Percentiles rank a stretch among this genome's conserved stretches.
phyloP scores from a whole-genome alignment of 164 flowering plant genomes.

The Houttuynia cordata region DNA sequence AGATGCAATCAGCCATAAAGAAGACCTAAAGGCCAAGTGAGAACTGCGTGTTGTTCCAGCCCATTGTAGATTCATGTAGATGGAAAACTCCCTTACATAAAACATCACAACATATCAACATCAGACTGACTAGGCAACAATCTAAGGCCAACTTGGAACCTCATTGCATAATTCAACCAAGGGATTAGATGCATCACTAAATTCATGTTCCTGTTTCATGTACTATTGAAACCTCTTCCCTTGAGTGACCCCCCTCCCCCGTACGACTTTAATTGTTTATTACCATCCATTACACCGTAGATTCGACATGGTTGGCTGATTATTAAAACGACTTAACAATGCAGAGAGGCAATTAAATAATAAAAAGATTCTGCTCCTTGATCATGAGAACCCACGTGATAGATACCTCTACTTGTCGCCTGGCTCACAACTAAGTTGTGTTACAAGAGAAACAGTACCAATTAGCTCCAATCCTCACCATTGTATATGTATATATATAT shows the following conservation, averaged over 20 bases:
- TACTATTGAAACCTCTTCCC: neutral
- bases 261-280: conserved; percentile 1
- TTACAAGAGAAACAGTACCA: neutral
- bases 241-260: neutral
- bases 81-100: neutral
- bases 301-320: conserved; percentile 15
- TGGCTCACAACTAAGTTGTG: neutral
- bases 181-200: neutral
- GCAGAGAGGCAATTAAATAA: conserved; percentile 11
- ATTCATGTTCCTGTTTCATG: neutral
- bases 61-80: no score
- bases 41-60: no score
- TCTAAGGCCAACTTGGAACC: conserved; percentile 14
- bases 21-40: no score
- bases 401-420: conserved; percentile 2
- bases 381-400: conserved; percentile 19
- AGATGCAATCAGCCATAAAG: no score
- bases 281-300: conserved; percentile 13
- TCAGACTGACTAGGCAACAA: conserved; percentile 6
- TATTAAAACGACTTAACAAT: conserved; percentile 6
- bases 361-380: conserved; percentile 10
- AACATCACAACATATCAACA: neutral
- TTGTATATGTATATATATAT: no score
- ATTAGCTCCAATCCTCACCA: no score
- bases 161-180: conserved; percentile 10